Evolutionary conservation across 495 filamentous ascomycete genomes (phyloP), one percentile per base, ranked within the genome.

Genomic region (Filosporella fistucella): DNA sequence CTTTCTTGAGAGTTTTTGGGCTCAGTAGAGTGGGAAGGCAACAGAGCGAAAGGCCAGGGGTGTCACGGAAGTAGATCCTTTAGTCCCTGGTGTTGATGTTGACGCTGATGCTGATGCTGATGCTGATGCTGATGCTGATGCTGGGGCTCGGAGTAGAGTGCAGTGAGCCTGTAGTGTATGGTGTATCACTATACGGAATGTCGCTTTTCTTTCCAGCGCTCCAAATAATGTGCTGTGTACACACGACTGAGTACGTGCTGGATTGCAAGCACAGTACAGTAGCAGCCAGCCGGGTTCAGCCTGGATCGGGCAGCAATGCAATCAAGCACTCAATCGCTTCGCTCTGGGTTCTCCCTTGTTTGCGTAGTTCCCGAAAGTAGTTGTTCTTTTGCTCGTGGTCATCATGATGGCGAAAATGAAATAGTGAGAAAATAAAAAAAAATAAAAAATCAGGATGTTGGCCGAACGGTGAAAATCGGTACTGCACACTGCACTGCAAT

Each of bases 281-380:
- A 8, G n/a, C n/a, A n/a, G n/a, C n/a, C n/a, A n/a, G n/a, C 44
- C 48, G 40, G 39, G 38, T 52, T 58, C 55, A 54, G 55, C 55
- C 55, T 58, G 50, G 54, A 42, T 58, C 46, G 55, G 55, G 55
- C 55, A 58, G 55, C 55, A 58, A 58, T 54, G 55, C 40, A 26
- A 42, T n/a, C n/a, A n/a, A n/a, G n/a, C n/a, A 24, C 7, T 6
- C 13, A 12, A 43, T n/a, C 24, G 25, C 41, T 26, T 26, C 20
- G 41, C 35, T 21, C 6, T 16, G 3, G 20, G 35, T 13, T 22
- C 35, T 38, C 13, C 32, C 32, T 16, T 6, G 32, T 16, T 12
- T 14, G 35, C 35, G 23, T 38, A 4, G 16, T 9, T 14, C 4
- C n/a, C 33, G n/a, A n/a, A 36, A 5, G n/a, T 8, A 8, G n/a